These are phyloP conservation scores for Cydonia oblonga DNA, from an alignment of 331 rosid genomes.

Conservation along the genomic window DNA sequence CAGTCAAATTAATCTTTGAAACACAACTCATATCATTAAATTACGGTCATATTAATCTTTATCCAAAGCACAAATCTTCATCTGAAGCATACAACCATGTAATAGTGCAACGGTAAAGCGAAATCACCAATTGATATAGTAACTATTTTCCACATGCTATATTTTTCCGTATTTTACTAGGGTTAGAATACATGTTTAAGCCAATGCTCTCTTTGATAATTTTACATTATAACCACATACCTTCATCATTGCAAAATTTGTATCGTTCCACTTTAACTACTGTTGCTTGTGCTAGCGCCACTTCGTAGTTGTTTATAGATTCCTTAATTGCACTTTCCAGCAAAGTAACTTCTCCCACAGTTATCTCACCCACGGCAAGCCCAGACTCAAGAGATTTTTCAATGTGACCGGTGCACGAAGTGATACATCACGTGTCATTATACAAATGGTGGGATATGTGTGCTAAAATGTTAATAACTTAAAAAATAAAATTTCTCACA, in stretches of 20 bases:
- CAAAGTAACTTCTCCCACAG: constrained; percentile 72
- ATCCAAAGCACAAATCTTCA: neutral
- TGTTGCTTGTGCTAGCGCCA: constrained; percentile 73
- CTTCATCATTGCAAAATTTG: constrained; percentile 92
- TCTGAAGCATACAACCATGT: neutral
- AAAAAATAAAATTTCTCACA: no score
- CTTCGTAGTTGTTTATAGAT: constrained; percentile 55
- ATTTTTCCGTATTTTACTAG: neutral
- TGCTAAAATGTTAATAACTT: no score
- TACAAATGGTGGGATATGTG: no score
- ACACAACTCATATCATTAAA: no score
- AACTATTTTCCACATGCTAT: no score
- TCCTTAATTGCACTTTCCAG: constrained; percentile 73
- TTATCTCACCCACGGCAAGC: constrained; percentile 75
- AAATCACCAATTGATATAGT: neutral
- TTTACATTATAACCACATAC: constrained; percentile 19
- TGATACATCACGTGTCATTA: no score
- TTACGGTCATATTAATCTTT: neutral
- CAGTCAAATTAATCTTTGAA: no score
- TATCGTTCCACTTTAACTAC: constrained; percentile 87
- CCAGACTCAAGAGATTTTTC: constrained; percentile 12
- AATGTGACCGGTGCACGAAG: fast-evolving
- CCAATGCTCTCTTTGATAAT: neutral
- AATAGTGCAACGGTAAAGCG: no score
- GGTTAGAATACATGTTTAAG: neutral